Base-by-base conservation (phyloP, 2,329 filamentous ascomycete species). In the Ophiostoma ips region DNA sequence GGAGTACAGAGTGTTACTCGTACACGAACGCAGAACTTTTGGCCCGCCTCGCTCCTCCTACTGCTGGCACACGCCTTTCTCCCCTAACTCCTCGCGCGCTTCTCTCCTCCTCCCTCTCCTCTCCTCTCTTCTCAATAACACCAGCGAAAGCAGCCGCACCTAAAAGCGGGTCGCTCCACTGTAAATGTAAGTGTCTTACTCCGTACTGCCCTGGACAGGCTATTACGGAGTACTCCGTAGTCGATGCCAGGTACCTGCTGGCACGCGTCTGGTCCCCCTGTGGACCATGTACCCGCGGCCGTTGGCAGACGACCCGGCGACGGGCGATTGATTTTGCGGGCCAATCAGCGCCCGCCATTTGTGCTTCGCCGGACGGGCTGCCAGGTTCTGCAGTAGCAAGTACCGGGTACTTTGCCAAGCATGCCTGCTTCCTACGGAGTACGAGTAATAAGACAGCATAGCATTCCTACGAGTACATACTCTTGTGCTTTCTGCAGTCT, bases 71-170 rank as follows among this genome's bases (percentile, higher is more conserved):
- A n/a, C n/a, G n/a, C n/a, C n/a, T n/a, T n/a, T 28, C 24, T 28
- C 24, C 31, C 18, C 38, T 43, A 21, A 24, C 21, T 41, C 38
- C 38, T 44, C 24, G 41, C 30, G 30, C 18, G 44, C 31, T 30
- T 34, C 31, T 35, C 40, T 51, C 52, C 41, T 33, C 18, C 41
- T 44, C 28, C 30, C 43, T 19, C 31, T 21, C 43, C 30, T 45
- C 28, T 31, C 30, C 30, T 12, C 13, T 34, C 11, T 34, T 4
- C 43, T 55, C 54, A 58, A 56, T 58, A 57, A 58, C 56, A 58
- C 56, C 55, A 58, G 54, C 56, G 37, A 50, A n/a, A 53, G 52
- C 54, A 51, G 46, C 48, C 46, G 51, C 51, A 54, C 43, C 43
- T 45, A 51, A 53, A 52, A 47, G 49, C 33, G 54, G 12, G 19